Evolutionary conservation across 176 grass and related monocot genomes (phyloP).

Genomic region (Phragmites australis): DNA sequence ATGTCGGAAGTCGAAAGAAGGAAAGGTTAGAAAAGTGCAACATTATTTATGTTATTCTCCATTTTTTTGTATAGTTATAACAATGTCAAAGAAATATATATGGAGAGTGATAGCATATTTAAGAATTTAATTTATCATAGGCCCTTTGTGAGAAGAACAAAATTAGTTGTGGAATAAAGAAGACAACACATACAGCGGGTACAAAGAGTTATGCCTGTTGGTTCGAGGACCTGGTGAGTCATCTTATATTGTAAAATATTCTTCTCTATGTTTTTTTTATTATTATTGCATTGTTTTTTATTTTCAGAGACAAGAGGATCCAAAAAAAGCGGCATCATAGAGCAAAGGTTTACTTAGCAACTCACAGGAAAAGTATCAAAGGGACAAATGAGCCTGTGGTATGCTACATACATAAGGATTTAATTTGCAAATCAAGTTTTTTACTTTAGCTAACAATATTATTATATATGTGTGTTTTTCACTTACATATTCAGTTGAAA

Average conservation of each 20-base stretch:
- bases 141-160: conserved; percentile 19
- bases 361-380: conserved; percentile 7
- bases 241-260: background rate
- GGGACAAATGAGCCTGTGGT: background rate
- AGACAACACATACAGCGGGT: conserved; percentile 26
- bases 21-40: background rate
- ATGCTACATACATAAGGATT: background rate
- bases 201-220: conserved; percentile 38
- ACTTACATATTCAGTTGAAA: background rate
- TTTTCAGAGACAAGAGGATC: conserved; percentile 29
- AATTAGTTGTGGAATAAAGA: background rate
- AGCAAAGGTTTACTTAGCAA: conserved; percentile 30
- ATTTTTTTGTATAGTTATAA: background rate
- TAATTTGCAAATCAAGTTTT: too few relatives aligned
- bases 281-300: background rate
- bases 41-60: background rate
- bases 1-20: background rate
- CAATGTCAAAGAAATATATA: too few relatives aligned
- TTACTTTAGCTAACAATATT: background rate
- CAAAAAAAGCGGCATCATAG: conserved; percentile 26
- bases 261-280: background rate
- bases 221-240: conserved; percentile 22
- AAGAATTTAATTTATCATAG: too few relatives aligned
- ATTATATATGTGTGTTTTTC: background rate
- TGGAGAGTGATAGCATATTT: too few relatives aligned